Percentiles rank a stretch among this genome's conserved stretches.
These are phyloP conservation scores for Xylariaceae sp. DNA, from an alignment of 2,329 filamentous ascomycete genomes.

Conservation along the genomic window DNA sequence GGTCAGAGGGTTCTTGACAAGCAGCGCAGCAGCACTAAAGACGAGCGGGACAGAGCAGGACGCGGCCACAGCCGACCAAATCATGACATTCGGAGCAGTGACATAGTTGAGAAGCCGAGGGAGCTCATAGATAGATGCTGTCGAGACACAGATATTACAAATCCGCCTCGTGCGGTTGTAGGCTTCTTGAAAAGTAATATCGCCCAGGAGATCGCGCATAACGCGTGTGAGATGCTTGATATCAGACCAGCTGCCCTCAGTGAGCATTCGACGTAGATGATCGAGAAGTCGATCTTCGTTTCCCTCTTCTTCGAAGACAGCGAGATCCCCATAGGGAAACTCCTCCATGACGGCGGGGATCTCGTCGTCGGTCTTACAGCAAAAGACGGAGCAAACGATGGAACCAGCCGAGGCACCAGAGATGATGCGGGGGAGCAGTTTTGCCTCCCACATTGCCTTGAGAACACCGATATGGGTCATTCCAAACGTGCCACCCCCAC, in stretches of 20 bases:
- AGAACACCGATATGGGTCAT: constrained; percentile 90
- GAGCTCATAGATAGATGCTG: constrained; percentile 80
- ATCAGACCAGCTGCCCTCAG: constrained; percentile 80
- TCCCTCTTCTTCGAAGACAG: constrained; percentile 67
- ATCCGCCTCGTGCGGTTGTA: constrained; percentile 92
- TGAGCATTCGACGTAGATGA: constrained; percentile 69
- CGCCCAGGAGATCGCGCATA: constrained; percentile 75
- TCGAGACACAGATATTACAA: constrained; percentile 90
- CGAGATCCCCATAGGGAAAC: constrained; percentile 76
- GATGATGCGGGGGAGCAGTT: constrained; percentile 77
- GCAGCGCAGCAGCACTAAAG: constrained; percentile 73
- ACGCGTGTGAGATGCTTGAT: constrained; percentile 76
- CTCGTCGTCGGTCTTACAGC: constrained; percentile 73
- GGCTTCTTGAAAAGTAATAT: constrained; percentile 92
- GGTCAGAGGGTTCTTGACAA: constrained; percentile 81
- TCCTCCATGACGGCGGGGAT: constrained; percentile 64
- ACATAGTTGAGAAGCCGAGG: constrained; percentile 87
- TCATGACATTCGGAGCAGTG: constrained; percentile 88
- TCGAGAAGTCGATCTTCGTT: constrained; percentile 60
- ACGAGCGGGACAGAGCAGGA: constrained; percentile 89
- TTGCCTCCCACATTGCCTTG: constrained; percentile 71
- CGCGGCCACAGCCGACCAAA: constrained; percentile 94
- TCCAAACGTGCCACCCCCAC: constrained; percentile 83
- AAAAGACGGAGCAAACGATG: constrained; percentile 78
- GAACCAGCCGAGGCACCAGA: constrained; percentile 85